Base-by-base conservation (phyloP, 2,329 filamentous ascomycete species). In the Laburnicola sp. region DNA sequence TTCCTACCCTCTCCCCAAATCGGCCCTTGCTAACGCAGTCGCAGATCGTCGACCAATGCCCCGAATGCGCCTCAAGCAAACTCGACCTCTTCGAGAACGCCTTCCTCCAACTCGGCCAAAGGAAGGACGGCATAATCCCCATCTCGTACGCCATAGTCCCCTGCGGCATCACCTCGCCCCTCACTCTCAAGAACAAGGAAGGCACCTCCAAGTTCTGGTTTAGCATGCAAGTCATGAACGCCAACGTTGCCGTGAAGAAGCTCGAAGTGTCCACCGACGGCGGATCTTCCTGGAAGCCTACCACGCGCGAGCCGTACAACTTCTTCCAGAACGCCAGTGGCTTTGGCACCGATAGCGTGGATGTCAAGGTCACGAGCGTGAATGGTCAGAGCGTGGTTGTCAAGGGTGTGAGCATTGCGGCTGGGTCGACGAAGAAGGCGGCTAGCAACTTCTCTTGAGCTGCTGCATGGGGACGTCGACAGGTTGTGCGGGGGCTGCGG, bases 221-320 rank as follows among this genome's bases (percentile, higher is more conserved):
- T 72, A 77, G 76, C 41, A 84, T 85, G 77, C 85, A 88, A 68
- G 83, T 87, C 37, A 76, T 85, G 61, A 86, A 87, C 70, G 73
- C 81, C 61, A 85, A 85, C 65, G 75, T 81, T 53, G 76, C 78
- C 11, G 77, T 87, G 35, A 60, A 74, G 46, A 76, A 73, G 56
- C 75, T 87, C 23, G 83, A 87, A 58, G 83, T 87, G 51, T 83
- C 80, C 51, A 82, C 77, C 16, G 80, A 87, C 61, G 77, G 80
- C 8, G 84, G 84, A 16, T 76, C 60, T 46, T 82, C 80, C 10
- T 87, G 84, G 84, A 68, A 79, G 67, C 43, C 65, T n/a, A 86
- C 84, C 0, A 75, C 72, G 2, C 75, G 85, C 41, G 68, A 76
- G 49, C 69, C 74, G 5, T 75, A 75, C 66, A 76, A 87, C 76